Base-by-base conservation (phyloP, 2,329 filamentous ascomycete genomes). In the Rhynchosporium secalis region DNA sequence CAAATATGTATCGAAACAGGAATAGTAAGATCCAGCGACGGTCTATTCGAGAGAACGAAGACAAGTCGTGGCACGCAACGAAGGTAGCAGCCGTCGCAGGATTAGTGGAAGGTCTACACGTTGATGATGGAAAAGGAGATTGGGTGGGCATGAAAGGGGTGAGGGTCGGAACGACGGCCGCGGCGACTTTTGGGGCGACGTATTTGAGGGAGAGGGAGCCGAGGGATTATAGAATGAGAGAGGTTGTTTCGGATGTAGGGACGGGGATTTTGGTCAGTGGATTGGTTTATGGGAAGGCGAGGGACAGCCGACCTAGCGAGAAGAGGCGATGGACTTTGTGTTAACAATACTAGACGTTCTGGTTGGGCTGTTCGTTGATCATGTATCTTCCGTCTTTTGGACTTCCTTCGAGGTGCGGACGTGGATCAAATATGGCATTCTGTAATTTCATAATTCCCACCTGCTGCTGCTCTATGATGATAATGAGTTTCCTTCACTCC, bases 111-210 rank as follows among this genome's bases (percentile, higher is more conserved):
- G 55, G 78, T 74, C 54, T 76, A 66, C 0, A 78, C 76, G 65
- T 78, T 77, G 8, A 73, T 69, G 55, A 80, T 66, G 66, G 76
- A 76, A 26, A 78, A 69, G 58, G 78, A 77, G 58, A 78, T 72
- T 40, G 75, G 72, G 31, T 73, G 76, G 63, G 72, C 7, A 26
- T 31, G 4, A 67, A 67, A 48, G 65, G 66, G 2, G 48, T 65
- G 31, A 54, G 66, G 46, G 62, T 67, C 12, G 65, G 60, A 40
- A 68, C 65, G 6, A 58, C 65, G 9, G 51, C 60, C 6, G 66
- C 61, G 7, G 62, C 65, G 15, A 48, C 46, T 36, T 63, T 60
- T 52, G 60, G 62, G 3, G 58, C 63, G 31, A 64, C 41, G 56
- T 55, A 55, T 46, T 13, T 36, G 20, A 58, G 62, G 40, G 58